Percentiles rank a stretch among this genome's conserved stretches.
These are phyloP conservation scores for Uronychia binucleata DNA, from an alignment of 73 alveolate species.

Conservation along the genomic window DNA sequence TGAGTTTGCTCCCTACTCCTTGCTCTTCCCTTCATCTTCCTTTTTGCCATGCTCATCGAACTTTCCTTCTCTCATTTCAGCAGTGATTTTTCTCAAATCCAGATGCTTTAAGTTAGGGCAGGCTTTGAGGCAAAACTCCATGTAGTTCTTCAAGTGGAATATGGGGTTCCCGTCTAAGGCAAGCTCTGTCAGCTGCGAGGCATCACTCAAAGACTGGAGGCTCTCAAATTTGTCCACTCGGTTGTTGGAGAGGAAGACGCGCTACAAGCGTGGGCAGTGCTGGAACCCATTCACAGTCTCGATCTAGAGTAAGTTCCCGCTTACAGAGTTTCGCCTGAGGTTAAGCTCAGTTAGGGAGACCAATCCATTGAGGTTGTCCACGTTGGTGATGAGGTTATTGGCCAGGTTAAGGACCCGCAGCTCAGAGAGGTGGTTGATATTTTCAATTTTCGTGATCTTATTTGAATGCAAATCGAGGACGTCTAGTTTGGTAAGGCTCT, in stretches of 20 bases:
- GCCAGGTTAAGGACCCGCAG: constrained; percentile 89
- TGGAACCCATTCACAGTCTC: constrained; percentile 73
- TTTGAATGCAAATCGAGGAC: constrained; percentile 92
- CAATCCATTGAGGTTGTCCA: constrained; percentile 78
- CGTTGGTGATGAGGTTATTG: constrained; percentile 76
- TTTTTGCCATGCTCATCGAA: background rate
- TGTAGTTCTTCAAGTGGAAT: constrained; percentile 59
- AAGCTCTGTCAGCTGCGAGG: constrained; percentile 74
- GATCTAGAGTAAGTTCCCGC: constrained; percentile 9
- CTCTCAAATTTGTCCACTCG: constrained; percentile 79
- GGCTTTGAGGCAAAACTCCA: constrained; percentile 54
- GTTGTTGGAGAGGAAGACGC: constrained; percentile 84
- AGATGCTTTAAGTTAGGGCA: constrained; percentile 65
- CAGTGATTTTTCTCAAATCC: constrained; percentile 55
- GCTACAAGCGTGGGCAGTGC: constrained; percentile 74
- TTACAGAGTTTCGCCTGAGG: constrained; percentile 72
- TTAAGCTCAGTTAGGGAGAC: constrained; percentile 83
- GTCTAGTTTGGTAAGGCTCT: constrained; percentile 80
- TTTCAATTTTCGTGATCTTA: constrained; percentile 86
- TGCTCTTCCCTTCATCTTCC: constrained; percentile 19
- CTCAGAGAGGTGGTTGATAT: constrained; percentile 69
- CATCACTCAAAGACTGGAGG: constrained; percentile 68
- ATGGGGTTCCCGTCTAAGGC: constrained; percentile 91
- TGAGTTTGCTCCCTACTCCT: constrained; percentile 13
- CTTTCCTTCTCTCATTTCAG: constrained; percentile 54